Base-by-base conservation (phyloP, 768 basidiomycete species). In the Tremella yokohamensis region DNA sequence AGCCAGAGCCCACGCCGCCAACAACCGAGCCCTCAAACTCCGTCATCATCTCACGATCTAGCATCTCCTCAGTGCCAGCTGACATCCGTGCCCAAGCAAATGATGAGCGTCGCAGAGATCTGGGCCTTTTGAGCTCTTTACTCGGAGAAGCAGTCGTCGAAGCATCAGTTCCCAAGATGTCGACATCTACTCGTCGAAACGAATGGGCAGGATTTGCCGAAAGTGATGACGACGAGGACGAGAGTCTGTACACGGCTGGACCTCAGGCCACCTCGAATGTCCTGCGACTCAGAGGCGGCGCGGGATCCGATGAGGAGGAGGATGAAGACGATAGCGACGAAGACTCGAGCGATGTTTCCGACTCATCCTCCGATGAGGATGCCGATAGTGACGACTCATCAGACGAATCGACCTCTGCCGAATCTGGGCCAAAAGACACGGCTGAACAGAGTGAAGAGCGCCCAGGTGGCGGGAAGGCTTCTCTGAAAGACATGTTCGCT, bases 401-500 rank as follows among this genome's bases (percentile, higher is more conserved):
- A 7, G 51, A 40, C n/a, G 56, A 40, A 34, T 51, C 50, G 22
- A 45, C 40, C 3, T 40, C 26, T 25, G 47, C 51, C 16, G 56
- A 57, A 20, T n/a, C 51, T 22, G 57, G 49, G 29, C 54, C 56
- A 2, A 56, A 56, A 12, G 54, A 58, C 26, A n/a, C 22, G 7
- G 1, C 12, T 25, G 51, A 7, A 7, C 12, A 16, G 40, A 15
- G 22, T 3, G 53, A 13, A 8, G 38, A n/a, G 22, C 39, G 16
- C 12, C 54, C 20, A 37, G 34, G 48, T 8, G 44, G 18, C 52
- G 19, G 1, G 8, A 60, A 60, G 19, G 18, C 59, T 8, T 55
- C 54, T 6, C 39, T 69, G 19, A 69, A 69, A 44, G 62, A 64
- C 24, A 57, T 69, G 62, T 69, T 69, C 40, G 65, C 62, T 1